A percentile compares a stretch with the other conserved stretches of the same genome.
phyloP scores from a whole-genome alignment of 208 protist genomes.

The Leishmania tropica region DNA sequence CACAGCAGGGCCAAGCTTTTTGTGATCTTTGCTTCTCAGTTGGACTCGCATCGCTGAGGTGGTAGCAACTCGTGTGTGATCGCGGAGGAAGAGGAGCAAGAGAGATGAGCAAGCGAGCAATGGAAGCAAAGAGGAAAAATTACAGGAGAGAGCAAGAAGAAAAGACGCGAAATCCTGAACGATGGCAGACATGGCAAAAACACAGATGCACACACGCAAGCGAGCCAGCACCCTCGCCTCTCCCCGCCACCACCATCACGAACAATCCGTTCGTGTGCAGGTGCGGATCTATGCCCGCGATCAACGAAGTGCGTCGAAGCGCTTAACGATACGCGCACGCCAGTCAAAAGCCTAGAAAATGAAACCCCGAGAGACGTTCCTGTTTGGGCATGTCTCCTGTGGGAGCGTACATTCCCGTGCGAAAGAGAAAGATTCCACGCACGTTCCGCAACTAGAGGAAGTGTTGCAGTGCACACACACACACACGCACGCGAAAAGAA shows the following conservation, averaged over 20 bases:
- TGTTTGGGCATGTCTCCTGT: background rate
- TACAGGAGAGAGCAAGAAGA: background rate
- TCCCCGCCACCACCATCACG: background rate
- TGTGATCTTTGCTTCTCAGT: background rate
- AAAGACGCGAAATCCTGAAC: background rate
- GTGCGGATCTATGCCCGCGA: background rate
- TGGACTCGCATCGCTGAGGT: background rate
- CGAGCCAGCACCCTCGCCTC: too few relatives aligned
- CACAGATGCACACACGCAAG: background rate
- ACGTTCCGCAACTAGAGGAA: background rate
- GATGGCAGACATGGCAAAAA: background rate
- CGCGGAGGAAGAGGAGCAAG: background rate
- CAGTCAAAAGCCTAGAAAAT: background rate
- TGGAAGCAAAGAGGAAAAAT: slow-evolving; percentile 9
- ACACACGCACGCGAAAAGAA: background rate
- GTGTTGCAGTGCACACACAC: background rate
- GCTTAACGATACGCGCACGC: background rate
- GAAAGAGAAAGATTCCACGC: background rate
- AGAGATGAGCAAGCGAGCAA: background rate
- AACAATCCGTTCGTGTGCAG: background rate
- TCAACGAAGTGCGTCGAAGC: background rate
- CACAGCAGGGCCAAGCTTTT: background rate
- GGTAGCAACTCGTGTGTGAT: background rate
- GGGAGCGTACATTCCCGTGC: too few relatives aligned
- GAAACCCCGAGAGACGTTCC: background rate